Evolutionary conservation across 2,329 filamentous ascomycete genomes (phyloP), one percentile per base, ranked within the genome.

Genomic region (Aaosphaeria pasadenensis): DNA sequence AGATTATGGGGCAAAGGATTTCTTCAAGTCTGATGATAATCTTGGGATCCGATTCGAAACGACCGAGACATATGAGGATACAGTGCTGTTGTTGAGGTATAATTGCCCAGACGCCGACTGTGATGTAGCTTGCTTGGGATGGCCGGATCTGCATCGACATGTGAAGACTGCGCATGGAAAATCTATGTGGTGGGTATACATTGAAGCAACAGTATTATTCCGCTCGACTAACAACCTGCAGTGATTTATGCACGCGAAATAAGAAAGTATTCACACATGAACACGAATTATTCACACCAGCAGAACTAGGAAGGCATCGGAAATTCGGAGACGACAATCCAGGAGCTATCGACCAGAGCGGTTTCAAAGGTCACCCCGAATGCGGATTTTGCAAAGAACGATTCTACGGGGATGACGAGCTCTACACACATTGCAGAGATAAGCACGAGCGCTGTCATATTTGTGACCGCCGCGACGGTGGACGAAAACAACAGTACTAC

Each of bases 191-290:
- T 81, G 72, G 54, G 75, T 76, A 28, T 7, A 35, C 11, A 36
- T 30, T 24, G 7, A 24, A 13, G 30, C n/a, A 13, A 17, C 30
- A 44, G 13, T 6, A 36, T n/a, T 28, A 3, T 9, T 13, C n/a
- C 29, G 17, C 30, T 11, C 24, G 35, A 30, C 24, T 39, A 40
- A 50, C 60, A 31, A 64, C 35, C 30, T 41, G 1, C 5, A 80
- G 88, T 71, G 90, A 96, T 69, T 78, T 96, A 7, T 96, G 91
- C 71, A 88, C 91, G 5, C 79, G 91, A 51, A 91, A 96, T 76
- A 99, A 99, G 74, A 96, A 96, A 66, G 91, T 96, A 32, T 99
- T 99, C 61, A 96, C 94, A 1, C 94, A 99, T 72, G 94, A 99
- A 71, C 94, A 99, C 67, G 89, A 95, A 54, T 79, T 99, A 1